Percentiles rank a stretch among this genome's conserved stretches.
These are phyloP conservation scores for Pseudogymnoascus sp. DNA, from an alignment of 2,329 filamentous ascomycete genomes.

Conservation along the genomic window DNA sequence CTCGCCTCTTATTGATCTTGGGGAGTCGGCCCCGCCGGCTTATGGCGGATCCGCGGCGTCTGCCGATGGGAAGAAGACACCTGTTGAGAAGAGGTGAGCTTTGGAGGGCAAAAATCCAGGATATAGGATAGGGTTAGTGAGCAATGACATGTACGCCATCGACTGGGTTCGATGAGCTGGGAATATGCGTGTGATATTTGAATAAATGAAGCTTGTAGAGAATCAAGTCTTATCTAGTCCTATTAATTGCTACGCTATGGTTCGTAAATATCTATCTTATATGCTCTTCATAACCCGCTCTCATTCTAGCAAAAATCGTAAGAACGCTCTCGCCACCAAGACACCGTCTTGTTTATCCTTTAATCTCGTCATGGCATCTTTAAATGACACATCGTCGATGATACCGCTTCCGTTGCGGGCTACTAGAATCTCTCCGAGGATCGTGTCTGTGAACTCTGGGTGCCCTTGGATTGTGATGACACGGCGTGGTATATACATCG, in stretches of 20 bases:
- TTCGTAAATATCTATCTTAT: not conserved
- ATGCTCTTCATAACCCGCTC: not conserved
- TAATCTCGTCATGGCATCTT: slow-evolving; percentile 60
- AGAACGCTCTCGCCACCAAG: slow-evolving; percentile 62
- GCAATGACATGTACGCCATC: not conserved
- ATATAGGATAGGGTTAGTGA: not conserved
- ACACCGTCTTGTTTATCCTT: slow-evolving; percentile 69
- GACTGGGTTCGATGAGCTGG: not conserved
- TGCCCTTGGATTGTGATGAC: slow-evolving; percentile 78
- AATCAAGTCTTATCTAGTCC: no score
- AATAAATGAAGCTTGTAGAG: not conserved
- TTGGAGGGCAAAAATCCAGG: not conserved
- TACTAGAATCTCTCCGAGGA: slow-evolving; percentile 60
- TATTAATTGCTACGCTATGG: not conserved
- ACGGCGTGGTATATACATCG: slow-evolving; percentile 60
- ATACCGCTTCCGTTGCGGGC: slow-evolving; percentile 58
- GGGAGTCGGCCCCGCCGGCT: slow-evolving; percentile 18
- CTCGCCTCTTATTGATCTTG: slow-evolving; percentile 22
- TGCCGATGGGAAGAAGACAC: slow-evolving; percentile 19
- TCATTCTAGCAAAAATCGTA: slow-evolving; percentile 62
- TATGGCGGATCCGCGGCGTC: slow-evolving; percentile 21
- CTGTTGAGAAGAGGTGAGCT: slow-evolving; percentile 6
- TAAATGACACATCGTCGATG: slow-evolving; percentile 59
- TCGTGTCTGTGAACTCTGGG: slow-evolving; percentile 69
- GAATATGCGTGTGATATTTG: not conserved